Evolutionary conservation across 1,284 basidiomycete species (phyloP).

Genomic region (Fomitopsis palustris): DNA sequence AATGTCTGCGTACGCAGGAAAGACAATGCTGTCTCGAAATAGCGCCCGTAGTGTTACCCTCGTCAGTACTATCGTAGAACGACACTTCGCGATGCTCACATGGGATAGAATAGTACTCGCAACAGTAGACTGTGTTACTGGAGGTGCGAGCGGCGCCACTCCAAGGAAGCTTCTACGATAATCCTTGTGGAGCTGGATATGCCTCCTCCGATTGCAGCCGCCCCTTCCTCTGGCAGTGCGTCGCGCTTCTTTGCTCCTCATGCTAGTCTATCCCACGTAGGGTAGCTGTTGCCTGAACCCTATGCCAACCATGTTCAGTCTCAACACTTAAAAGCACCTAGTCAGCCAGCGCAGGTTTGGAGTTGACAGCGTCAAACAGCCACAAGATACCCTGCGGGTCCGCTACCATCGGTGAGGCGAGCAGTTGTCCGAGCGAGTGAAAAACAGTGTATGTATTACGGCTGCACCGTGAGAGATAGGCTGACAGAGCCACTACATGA

Average conservation of each 20-base stretch:
- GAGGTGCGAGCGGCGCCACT: too few species aligned
- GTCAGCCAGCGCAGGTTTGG: too few species aligned
- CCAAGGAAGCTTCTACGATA: too few species aligned
- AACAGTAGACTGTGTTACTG: too few species aligned
- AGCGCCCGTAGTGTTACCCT: too few species aligned
- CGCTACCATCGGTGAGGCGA: neutral
- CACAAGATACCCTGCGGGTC: neutral
- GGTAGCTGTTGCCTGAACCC: neutral
- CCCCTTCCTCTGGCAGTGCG: neutral
- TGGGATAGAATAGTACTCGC: too few species aligned
- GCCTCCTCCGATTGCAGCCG: neutral
- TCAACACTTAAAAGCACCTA: neutral
- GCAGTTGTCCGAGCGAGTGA: neutral
- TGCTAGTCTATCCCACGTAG: neutral
- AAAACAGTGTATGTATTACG: neutral
- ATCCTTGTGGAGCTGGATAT: neutral
- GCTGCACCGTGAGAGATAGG: neutral
- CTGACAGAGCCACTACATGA: constrained; percentile 52
- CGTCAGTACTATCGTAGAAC: too few species aligned
- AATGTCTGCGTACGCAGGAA: too few species aligned
- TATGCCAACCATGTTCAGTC: neutral
- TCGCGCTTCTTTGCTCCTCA: neutral
- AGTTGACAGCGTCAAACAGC: neutral
- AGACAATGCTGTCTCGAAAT: too few species aligned
- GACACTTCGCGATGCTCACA: too few species aligned